Evolutionary conservation across 371 early-diverging fungal species (phyloP).

Genomic region (Dichotomocladium elegans): DNA sequence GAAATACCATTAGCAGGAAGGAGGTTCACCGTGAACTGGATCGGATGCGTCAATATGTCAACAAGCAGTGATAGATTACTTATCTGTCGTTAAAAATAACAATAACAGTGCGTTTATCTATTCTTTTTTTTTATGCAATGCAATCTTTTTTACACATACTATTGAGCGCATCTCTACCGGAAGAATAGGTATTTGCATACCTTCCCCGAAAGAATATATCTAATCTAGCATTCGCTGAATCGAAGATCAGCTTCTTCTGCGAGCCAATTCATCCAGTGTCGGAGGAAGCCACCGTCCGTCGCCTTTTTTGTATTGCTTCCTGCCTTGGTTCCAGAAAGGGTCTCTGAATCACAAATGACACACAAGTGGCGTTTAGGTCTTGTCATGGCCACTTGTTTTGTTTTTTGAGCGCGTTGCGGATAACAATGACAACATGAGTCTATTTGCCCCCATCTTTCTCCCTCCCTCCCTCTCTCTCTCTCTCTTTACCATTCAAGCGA

Average conservation of each 20-base stretch:
- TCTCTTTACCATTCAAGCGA: conserved; percentile 79
- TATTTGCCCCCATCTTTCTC: not conserved
- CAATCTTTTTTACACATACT: too few species aligned
- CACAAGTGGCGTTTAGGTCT: conserved; percentile 86
- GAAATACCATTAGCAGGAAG: conserved; percentile 39
- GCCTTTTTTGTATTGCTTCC: not conserved
- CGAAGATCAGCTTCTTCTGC: conserved; percentile 53
- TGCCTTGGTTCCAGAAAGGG: conserved; percentile 40
- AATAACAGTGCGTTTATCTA: too few species aligned
- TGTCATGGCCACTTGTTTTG: conserved; percentile 90
- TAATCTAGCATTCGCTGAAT: conserved; percentile 37
- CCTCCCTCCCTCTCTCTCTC: not conserved
- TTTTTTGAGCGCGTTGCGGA: too few species aligned
- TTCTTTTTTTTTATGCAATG: too few species aligned
- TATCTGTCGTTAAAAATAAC: too few species aligned
- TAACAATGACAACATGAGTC: not conserved
- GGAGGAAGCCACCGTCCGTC: conserved; percentile 49
- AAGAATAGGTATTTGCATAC: too few species aligned
- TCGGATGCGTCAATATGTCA: conserved; percentile 36
- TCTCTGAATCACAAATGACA: conserved; percentile 80
- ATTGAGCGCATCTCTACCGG: too few species aligned
- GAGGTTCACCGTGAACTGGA: conserved; percentile 45
- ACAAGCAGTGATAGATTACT: conserved; percentile 14
- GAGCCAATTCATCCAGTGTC: conserved; percentile 55
- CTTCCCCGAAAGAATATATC: too few species aligned